Evolutionary conservation across 495 filamentous ascomycete genomes (phyloP), one percentile per base, ranked within the genome.

Genomic region (Aspergillus incahuasiensis): DNA sequence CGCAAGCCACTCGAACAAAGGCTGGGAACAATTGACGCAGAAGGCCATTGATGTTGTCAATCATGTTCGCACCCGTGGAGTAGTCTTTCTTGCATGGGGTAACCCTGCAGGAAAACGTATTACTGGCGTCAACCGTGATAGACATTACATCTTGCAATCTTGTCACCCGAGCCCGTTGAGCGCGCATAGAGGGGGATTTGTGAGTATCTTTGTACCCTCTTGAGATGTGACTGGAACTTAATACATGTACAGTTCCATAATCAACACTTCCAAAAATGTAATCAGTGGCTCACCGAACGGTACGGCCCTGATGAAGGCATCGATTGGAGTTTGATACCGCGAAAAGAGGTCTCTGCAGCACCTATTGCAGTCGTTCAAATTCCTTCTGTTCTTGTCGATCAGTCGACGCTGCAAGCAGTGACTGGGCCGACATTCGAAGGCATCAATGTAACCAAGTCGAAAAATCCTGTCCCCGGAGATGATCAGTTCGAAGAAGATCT

Each of bases 11-110:
- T 72, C 84, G 0, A 83, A 85, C 60, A 82, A 82, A 47, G 94
- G 94, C 12, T 98, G 94, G 94, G 95, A 98, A 75, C 72, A 73
- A 20, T 87, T 98, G 68, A 98, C 94, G 35, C 90, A 96, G 64
- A 87, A 84, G 46, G 87, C 91, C 0, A 92, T 98, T 57, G 89
- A 97, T 55, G 79, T 87, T 3, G 89, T 97, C 5, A 86, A 88
- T 5, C 81, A 84, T 65, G 80, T 83, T 40, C 80, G 91, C 20
- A 84, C 78, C 6, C 73, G 75, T 24, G 94, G 94, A 0, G 92
- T 97, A 2, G 94, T 97, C 13, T 97, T 98, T 66, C 70, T 98
- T 60, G 92, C 91, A 0, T 98, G 94, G 94, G 94, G 94, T 3
- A 82, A 68, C 1, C 87, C 88, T 7, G 94, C 94, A 0, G 84